Base-by-base conservation (phyloP, 768 basidiomycete species). In the Leucosporidium creatinivorum region DNA sequence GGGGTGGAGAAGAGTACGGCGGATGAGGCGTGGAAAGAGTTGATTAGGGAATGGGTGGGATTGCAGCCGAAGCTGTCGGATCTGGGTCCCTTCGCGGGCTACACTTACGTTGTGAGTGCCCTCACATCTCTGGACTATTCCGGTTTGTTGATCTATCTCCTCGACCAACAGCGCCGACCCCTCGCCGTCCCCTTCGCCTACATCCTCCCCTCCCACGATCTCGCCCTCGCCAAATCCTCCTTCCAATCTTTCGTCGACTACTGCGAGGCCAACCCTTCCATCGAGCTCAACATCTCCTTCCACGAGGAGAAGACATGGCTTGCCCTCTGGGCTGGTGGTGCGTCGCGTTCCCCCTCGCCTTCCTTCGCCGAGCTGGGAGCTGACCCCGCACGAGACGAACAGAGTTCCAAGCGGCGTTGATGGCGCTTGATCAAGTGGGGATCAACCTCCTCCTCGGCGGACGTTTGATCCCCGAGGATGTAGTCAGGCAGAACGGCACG, bases 91-190 rank as follows among this genome's bases (percentile, higher is more conserved):
- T 67, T 67, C 39, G 60, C 66, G 4, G 66, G 66, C 9, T 67
- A 67, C 61, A 55, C 56, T 28, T 67, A 67, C 28, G 56, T 67
- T 33, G 65, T 66, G 47, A 47, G 65, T 61, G 17, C 10, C 5
- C n/a, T n/a, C n/a, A n/a, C n/a, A n/a, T n/a, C n/a, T n/a, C n/a
- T n/a, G n/a, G n/a, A n/a, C n/a, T n/a, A n/a, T n/a, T n/a, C n/a
- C n/a, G n/a, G n/a, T n/a, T n/a, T 8, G 17, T 23, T 51, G 21
- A 51, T 3, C 21, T n/a, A 23, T 51, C 17, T 18, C 6, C 15
- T 13, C 1, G 0, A 1, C 7, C 1, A 9, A 28, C 54, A 62
- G 49, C 54, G 54, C 28, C 60, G 55, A 7, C 61, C 55, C 1
- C 30, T 21, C 6, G 36, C 23, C 26, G 44, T 61, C 5, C 66